Base-by-base conservation (phyloP, 805 yeast species). In the Barnettozyma californica region DNA sequence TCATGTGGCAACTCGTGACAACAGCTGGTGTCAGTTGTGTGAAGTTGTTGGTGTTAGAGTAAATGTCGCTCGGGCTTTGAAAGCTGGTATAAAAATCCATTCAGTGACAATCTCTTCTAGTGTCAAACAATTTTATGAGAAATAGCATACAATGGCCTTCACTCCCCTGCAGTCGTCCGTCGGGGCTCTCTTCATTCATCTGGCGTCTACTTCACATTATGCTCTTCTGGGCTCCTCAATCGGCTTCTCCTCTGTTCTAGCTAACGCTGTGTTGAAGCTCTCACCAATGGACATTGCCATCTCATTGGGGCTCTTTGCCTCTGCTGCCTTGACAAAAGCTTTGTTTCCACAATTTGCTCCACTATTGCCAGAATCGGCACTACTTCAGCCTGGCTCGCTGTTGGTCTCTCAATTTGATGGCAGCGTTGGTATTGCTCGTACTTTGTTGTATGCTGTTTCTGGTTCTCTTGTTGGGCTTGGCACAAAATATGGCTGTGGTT, bases 401-500 rank as follows among this genome's bases (percentile, higher is more conserved):
- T 21, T 38, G 21, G 41, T 38, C 6, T 21, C 37, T 19, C 38
- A 29, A 23, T 18, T 43, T 9, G 21, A 29, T 8, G 18, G 19
- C 35, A n/a, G 18, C 34, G 25, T 33, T 13, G 11, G 20, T 16
- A n/a, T 11, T 37, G 18, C n/a, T 21, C 20, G 36, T 14, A 48
- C 16, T 39, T 46, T 18, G 20, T 45, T 26, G n/a, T 47, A 42
- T n/a, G 21, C 46, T 8, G 11, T 51, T 9, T 68, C 76, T 1
- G 81, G 81, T 0, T 47, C 68, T 0, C 53, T 76, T 1, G 76
- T 70, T 2, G 82, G 82, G 0, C 19, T 71, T 2, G 82, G 82
- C 1, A 71, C 81, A 0, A 67, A 67, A 31, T 56, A 65, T 29
- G 81, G 77, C 0, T 62, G 68, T 27, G 82, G 81, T 2, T 77